These are phyloP conservation scores for Platanthera guangdongensis DNA, from an alignment of 106 monocot species.

Conservation along the genomic window DNA sequence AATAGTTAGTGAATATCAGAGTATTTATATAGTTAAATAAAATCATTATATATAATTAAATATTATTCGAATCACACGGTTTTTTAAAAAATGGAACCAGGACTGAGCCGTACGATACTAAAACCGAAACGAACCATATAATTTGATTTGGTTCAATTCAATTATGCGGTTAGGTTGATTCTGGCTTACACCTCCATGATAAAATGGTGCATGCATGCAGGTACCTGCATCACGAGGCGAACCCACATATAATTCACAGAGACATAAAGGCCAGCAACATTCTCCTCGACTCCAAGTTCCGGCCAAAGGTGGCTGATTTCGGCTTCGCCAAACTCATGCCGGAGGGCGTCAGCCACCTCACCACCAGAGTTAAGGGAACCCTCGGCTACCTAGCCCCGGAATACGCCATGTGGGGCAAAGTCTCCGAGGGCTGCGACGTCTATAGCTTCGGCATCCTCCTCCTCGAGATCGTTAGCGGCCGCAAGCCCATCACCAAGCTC, in stretches of 20 bases:
- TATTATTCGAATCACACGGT: too few relatives aligned
- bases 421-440: constrained; percentile 32
- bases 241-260: constrained; percentile 42
- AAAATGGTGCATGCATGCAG: background rate
- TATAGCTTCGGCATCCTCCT: constrained; percentile 41
- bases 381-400: constrained; percentile 38
- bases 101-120: too few relatives aligned
- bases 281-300: constrained; percentile 34
- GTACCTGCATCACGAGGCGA: constrained; percentile 34
- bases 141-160: too few relatives aligned
- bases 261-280: constrained; percentile 68
- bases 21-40: too few relatives aligned
- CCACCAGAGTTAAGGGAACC: constrained; percentile 28
- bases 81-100: too few relatives aligned
- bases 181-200: too few relatives aligned
- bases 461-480: constrained; percentile 32
- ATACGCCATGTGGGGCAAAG: constrained; percentile 37
- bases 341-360: constrained; percentile 27
- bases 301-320: constrained; percentile 35
- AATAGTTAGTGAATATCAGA: too few relatives aligned
- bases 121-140: too few relatives aligned
- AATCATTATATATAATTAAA: too few relatives aligned
- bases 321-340: constrained; percentile 45
- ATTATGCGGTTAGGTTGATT: too few relatives aligned
- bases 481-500: constrained; percentile 31